phyloP scores from a whole-genome alignment of 371 early-diverging fungal genomes.

The Syncephalastrum sp. region DNA sequence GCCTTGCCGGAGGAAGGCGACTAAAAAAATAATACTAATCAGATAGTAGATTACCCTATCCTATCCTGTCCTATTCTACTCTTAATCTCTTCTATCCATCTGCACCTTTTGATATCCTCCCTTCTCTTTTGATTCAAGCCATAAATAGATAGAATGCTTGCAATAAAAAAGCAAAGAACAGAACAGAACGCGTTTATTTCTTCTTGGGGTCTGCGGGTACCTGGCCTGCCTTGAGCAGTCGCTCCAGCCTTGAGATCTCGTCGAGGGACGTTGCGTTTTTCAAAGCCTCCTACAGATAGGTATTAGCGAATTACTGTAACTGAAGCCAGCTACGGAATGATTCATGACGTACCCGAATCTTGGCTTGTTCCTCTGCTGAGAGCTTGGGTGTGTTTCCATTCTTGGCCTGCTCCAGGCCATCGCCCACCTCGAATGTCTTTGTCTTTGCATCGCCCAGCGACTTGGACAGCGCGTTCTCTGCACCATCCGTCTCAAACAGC shows the following conservation, averaged over 20 bases:
- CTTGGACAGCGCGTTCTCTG: conserved; percentile 60
- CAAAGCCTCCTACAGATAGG: conserved; percentile 56
- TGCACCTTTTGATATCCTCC: no score
- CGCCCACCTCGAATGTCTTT: conserved; percentile 77
- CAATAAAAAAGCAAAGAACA: no score
- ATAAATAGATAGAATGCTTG: no score
- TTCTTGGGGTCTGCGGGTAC: conserved; percentile 24
- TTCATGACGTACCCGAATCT: conserved; percentile 43
- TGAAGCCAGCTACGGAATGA: background rate
- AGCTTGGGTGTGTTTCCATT: conserved; percentile 42
- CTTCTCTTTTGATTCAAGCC: no score
- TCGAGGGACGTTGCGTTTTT: conserved; percentile 76
- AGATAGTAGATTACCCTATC: background rate
- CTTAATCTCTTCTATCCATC: no score
- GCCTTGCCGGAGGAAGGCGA: conserved; percentile 32
- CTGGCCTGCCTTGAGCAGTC: conserved; percentile 65
- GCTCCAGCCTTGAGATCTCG: conserved; percentile 74
- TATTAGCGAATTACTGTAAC: background rate
- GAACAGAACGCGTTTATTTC: no score
- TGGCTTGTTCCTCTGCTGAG: conserved; percentile 57
- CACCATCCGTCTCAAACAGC: conserved; percentile 68
- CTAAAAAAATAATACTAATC: background rate
- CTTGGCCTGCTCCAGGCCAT: conserved; percentile 57
- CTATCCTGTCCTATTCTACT: no score
- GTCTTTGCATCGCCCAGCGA: conserved; percentile 59